Evolutionary conservation across 495 filamentous ascomycete genomes (phyloP).

Genomic region (Acidomyces sp.): DNA sequence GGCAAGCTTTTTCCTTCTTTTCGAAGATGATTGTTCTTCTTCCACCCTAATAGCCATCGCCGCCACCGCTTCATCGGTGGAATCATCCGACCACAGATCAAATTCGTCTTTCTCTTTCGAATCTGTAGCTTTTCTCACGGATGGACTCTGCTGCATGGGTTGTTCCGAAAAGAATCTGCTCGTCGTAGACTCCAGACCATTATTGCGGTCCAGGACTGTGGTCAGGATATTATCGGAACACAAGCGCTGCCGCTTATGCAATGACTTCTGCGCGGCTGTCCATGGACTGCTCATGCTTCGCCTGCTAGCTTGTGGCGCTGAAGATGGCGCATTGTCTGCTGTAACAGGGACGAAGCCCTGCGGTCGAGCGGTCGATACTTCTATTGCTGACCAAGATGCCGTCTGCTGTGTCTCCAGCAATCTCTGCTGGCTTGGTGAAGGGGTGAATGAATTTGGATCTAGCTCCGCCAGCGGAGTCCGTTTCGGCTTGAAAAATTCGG

Average conservation of each 20-base stretch:
- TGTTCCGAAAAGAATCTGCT: slow-evolving; percentile 47
- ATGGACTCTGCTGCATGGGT: slow-evolving; percentile 37
- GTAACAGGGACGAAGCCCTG: slow-evolving; percentile 26
- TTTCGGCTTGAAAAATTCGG: slow-evolving; percentile 62
- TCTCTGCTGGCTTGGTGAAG: slow-evolving; percentile 52
- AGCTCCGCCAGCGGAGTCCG: slow-evolving; percentile 73
- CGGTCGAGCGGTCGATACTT: slow-evolving; percentile 28
- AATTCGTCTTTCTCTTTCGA: slow-evolving; percentile 39
- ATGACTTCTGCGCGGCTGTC: slow-evolving; percentile 6
- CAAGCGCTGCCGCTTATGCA: slow-evolving; percentile 47
- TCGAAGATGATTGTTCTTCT: slow-evolving; percentile 14
- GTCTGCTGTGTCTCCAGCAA: slow-evolving; percentile 40
- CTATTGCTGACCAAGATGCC: slow-evolving; percentile 37
- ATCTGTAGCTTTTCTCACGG: slow-evolving; percentile 33
- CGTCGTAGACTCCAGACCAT: slow-evolving; percentile 22
- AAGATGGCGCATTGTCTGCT: slow-evolving; percentile 7
- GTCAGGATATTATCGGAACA: slow-evolving; percentile 40
- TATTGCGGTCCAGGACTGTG: slow-evolving; percentile 12
- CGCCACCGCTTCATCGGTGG: slow-evolving; percentile 48
- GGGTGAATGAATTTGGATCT: slow-evolving; percentile 71
- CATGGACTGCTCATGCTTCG: slow-evolving; percentile 15
- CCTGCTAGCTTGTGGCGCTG: slow-evolving; percentile 26
- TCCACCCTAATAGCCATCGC: slow-evolving; percentile 33
- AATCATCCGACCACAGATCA: slow-evolving; percentile 55
- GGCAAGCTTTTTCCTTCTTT: slow-evolving; percentile 25